Evolutionary conservation across 345 rosid species (phyloP).

Genomic region (Moricandia moricandioides): DNA sequence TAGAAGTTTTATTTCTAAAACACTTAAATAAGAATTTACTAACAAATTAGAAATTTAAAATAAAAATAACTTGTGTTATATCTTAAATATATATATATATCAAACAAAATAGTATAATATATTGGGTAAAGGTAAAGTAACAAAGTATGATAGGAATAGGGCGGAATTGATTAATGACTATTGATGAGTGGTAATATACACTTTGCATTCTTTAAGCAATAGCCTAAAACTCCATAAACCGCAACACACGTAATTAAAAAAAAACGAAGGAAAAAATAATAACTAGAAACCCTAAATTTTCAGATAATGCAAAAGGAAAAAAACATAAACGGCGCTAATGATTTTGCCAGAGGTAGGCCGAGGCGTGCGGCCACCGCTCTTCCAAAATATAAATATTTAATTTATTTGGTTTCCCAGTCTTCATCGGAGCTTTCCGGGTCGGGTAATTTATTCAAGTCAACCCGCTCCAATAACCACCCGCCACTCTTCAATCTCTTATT

Average conservation of each 20-base stretch:
- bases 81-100: no score
- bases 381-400: background rate
- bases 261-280: background rate
- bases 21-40: no score
- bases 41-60: no score
- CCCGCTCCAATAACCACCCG: slow-evolving; percentile 55
- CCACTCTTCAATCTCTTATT: slow-evolving; percentile 42
- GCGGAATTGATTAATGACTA: slow-evolving; percentile 7
- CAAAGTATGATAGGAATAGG: background rate
- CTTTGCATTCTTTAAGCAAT: slow-evolving; percentile 36
- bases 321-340: slow-evolving; percentile 17
- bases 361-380: slow-evolving; percentile 29
- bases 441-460: slow-evolving; percentile 88
- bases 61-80: no score
- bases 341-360: slow-evolving; percentile 12
- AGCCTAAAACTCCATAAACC: slow-evolving; percentile 29
- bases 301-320: slow-evolving; percentile 16
- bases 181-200: slow-evolving; percentile 34
- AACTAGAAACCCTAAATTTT: slow-evolving; percentile 11
- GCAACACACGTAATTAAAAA: slow-evolving; percentile 16
- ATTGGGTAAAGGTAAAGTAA: background rate
- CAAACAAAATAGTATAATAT: no score
- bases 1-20: no score
- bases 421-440: slow-evolving; percentile 84
- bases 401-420: slow-evolving; percentile 48